phyloP scores from a whole-genome alignment of 2,329 filamentous ascomycete species.

The Lecanicillium sp. region DNA sequence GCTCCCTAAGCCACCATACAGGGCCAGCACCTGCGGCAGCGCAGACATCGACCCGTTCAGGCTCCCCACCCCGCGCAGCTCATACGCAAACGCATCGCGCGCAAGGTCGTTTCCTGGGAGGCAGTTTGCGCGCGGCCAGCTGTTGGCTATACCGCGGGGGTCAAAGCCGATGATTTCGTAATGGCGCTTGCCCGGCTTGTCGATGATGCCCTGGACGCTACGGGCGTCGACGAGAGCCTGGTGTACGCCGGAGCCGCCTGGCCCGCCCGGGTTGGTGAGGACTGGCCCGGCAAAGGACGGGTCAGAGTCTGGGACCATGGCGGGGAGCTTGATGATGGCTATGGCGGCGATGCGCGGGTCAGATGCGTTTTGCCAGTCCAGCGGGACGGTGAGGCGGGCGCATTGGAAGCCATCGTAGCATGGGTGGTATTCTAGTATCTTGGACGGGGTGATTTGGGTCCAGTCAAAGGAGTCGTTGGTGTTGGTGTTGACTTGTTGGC shows the following conservation, averaged over 20 bases:
- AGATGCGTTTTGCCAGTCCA: conserved; percentile 22
- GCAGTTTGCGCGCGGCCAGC: conserved; percentile 23
- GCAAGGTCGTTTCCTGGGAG: conserved; percentile 17
- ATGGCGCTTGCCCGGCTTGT: conserved; percentile 15
- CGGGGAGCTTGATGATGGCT: conserved; percentile 24
- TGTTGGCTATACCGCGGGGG: conserved; percentile 24
- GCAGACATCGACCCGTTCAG: conserved; percentile 10
- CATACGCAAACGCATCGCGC: conserved; percentile 16
- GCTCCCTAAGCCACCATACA: conserved; percentile 1
- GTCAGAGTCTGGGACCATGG: conserved; percentile 20
- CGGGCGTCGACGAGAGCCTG: conserved; percentile 12
- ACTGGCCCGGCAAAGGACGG: conserved; percentile 26
- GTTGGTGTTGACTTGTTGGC: background rate
- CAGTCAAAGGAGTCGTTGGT: conserved; percentile 17
- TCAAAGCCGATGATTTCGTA: conserved; percentile 29
- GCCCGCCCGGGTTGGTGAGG: conserved; percentile 28
- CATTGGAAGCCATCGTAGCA: conserved; percentile 25
- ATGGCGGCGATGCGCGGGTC: conserved; percentile 19
- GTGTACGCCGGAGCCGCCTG: conserved; percentile 24
- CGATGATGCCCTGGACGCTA: conserved; percentile 16
- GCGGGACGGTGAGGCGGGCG: conserved; percentile 26
- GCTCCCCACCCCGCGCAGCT: conserved; percentile 20
- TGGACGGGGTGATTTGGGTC: conserved; percentile 18
- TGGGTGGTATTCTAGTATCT: conserved; percentile 20
- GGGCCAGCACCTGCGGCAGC: conserved; percentile 1